These are phyloP conservation scores for Fraxinus xanthoxyloides DNA, from an alignment of 305 asterid genomes.

Conservation along the genomic window DNA sequence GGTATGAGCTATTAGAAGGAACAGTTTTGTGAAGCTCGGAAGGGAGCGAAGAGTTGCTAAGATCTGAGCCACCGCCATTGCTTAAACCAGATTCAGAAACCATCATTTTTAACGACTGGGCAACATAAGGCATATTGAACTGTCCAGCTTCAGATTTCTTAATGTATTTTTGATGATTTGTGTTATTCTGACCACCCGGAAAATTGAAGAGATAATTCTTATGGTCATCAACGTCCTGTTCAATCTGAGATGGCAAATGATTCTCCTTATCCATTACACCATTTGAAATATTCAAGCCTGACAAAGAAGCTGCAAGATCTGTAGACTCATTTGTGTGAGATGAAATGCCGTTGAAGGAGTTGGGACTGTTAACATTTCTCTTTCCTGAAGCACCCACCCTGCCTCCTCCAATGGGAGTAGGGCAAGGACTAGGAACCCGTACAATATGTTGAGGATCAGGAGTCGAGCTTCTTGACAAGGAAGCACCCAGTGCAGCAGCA, in stretches of 20 bases:
- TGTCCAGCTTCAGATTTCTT: constrained; percentile 50
- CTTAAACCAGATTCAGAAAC: constrained; percentile 41
- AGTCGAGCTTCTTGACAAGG: constrained; percentile 92
- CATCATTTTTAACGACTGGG: constrained; percentile 32
- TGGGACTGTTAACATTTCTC: constrained; percentile 61
- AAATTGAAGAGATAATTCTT: constrained; percentile 56
- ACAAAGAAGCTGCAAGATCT: constrained; percentile 70
- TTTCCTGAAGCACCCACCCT: constrained; percentile 60
- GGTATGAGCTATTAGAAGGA: constrained; percentile 48
- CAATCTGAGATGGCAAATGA: constrained; percentile 42
- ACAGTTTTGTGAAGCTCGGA: constrained; percentile 46
- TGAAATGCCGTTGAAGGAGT: constrained; percentile 51
- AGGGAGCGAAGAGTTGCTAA: constrained; percentile 36
- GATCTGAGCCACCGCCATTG: constrained; percentile 42
- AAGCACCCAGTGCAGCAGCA: constrained; percentile 90
- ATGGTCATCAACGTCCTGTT: constrained; percentile 48
- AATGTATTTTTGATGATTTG: constrained; percentile 51
- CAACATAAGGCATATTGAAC: constrained; percentile 28
- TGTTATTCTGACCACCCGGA: constrained; percentile 61
- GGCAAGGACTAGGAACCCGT: constrained; percentile 92
- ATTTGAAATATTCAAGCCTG: constrained; percentile 76
- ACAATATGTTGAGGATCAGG: constrained; percentile 86
- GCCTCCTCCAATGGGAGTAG: constrained; percentile 86
- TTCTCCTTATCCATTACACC: constrained; percentile 56
- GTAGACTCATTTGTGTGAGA: constrained; percentile 57